Evolutionary conservation across 805 yeast species (phyloP), one percentile per base, ranked within the genome.

Genomic region (Candida golubevii): DNA sequence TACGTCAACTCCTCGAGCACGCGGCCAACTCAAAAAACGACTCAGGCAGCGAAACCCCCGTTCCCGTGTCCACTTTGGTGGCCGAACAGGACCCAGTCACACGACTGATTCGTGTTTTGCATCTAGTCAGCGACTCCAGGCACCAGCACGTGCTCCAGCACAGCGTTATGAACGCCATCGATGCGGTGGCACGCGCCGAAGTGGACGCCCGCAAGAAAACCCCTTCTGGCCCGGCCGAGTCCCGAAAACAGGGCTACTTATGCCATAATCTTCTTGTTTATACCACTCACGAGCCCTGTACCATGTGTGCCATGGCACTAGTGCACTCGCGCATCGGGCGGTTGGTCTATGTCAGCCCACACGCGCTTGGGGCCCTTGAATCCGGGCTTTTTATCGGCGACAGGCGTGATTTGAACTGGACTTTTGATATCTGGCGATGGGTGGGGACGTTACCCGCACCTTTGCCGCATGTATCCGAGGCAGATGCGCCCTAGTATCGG

Each of bases 271-370:
- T 80, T 51, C 82, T 86, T 48, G 88, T 93, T 0, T 88, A 85
- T 58, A 85, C 95, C 1, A 85, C 96, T 0, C 96, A 89, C 60
- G 99, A 93, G 62, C 99, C 99, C 0, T 93, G 99, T 57, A 78
- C 88, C 0, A 93, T 91, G 97, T 93, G 99, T 58, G 68, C 87
- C 7, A 93, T 93, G 99, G 98, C 98, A 0, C 69, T 93, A 34
- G 82, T 90, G 9, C 99, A 93, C 60, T 91, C 98, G 1, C 71
- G 99, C 39, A 76, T 93, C 0, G 75, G 80, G 12, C 71, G 88
- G 41, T 66, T 91, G 30, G 66, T 86, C 1, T 91, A 82, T 62
- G 52, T 85, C 13, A 65, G 67, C 33, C 48, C 54, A 11, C 66
- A 76, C 2, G 74, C 77, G 7, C 28, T 35, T 3, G 76, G 76